Base-by-base conservation (phyloP, 176 grass and related monocot species). In the Typha latifolia region DNA sequence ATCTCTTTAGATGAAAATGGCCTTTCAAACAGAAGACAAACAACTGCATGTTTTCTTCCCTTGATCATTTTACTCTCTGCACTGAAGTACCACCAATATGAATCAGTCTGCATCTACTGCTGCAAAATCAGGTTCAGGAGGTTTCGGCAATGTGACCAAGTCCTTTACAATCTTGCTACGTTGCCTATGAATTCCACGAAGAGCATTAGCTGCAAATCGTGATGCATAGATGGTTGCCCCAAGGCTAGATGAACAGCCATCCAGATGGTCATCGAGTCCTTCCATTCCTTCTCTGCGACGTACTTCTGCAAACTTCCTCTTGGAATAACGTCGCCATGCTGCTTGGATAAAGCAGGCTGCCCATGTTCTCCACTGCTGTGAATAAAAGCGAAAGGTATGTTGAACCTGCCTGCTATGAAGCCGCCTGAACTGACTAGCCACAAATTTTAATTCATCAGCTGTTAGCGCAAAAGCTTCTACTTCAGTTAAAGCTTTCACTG, bases 301-400 rank as follows among this genome's bases (percentile, higher is more conserved):
- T 26, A 47, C 43, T 62, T 90, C 87, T 4, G 83, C 77, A 2
- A 61, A 52, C 74, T 65, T 84, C 49, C 88, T 61, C 80, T 86
- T 90, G 48, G 76, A 59, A 48, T 86, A 84, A 0, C 87, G 21
- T 0, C 87, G 67, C 80, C 87, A 90, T 0, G 87, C 87, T 0
- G 87, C 83, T 68, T 90, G 80, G 62, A 90, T 72, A 70, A 86
- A 90, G 56, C 80, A 83, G 37, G 87, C 73, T 3, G 88, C 88
- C 84, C 84, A 86, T 0, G 84, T 84, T 21, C 88, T 68, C 88
- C 88, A 91, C 78, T 91, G 81, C 67, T 91, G 88, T 12, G 84
- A 91, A 68, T 91, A 91, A 77, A 91, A 91, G 13, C 84, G 14
- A 66, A 91, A 91, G 0, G 88, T 91, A 59, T 91, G 84, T 78